Base-by-base conservation (phyloP, 495 filamentous ascomycete genomes). In the Apodospora peruviana region DNA sequence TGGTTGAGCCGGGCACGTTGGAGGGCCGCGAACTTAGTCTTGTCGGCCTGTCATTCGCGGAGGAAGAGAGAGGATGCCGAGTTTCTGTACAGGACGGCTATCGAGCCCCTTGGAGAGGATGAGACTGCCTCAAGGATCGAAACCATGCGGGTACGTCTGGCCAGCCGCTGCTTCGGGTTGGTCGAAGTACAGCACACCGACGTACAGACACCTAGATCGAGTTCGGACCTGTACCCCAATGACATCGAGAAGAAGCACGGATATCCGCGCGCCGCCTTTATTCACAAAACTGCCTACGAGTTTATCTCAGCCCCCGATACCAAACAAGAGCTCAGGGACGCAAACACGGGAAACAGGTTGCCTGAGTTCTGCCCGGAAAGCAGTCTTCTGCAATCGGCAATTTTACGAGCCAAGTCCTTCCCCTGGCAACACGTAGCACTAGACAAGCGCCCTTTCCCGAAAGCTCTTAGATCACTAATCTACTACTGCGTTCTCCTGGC, bases 121-220 rank as follows among this genome's bases (percentile, higher is more conserved):
- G 20, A 17, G 3, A n/a, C 27, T 10, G 36, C 18, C 8, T 9
- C 40, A 3, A 48, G 36, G 21, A 1, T 40, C 9, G 35, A 41
- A 14, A 32, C 37, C 2, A 32, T 21, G 12, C 17, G 22, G 12
- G 21, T 11, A 3, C 46, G 27, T 20, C 19, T 48, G 24, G 20
- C 32, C 9, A 41, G 22, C 22, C 35, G 37, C 4, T 48, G 46
- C n/a, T 14, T 41, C 11, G 46, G 46, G n/a, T 19, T 48, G 21
- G 46, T 48, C 1, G 46, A 48, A 20, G 37, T 48, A 11, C 32
- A 35, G 32, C 11, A 35, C 16, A n/a, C 16, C 5, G 32, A 35
- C 32, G 1, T 11, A 11, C 32, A 14, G 12, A 43, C 18, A 43
- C 22, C 5, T n/a, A 1, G 11, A 11, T 35, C 16, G 14, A 25